These are phyloP conservation scores for Talinum fruticosum DNA, from an alignment of 148 eudicot species.

Conservation along the genomic window DNA sequence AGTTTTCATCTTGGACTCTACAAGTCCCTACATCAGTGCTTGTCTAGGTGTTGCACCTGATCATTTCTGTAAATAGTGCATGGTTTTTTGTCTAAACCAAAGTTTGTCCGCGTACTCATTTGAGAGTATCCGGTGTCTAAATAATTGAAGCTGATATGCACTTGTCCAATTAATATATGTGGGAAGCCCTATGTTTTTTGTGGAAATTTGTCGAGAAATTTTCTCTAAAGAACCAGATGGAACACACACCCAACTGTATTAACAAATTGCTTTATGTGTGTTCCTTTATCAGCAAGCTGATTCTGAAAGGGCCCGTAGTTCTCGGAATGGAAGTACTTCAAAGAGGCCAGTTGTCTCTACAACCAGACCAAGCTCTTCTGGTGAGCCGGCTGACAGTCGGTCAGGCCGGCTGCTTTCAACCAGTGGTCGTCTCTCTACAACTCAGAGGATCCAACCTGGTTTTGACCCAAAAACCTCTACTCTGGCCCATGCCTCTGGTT, in stretches of 20 bases:
- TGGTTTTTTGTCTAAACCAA: not conserved
- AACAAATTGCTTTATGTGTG: not conserved
- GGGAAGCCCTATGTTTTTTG: not conserved
- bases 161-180: not conserved
- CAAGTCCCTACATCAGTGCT: no score
- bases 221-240: not conserved
- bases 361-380: constrained; percentile 84
- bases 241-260: not conserved
- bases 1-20: no score
- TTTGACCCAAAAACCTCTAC: constrained; percentile 76
- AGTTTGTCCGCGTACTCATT: no score
- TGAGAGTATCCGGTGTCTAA: not conserved
- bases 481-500: constrained; percentile 53
- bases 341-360: constrained; percentile 62
- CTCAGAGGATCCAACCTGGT: constrained; percentile 82
- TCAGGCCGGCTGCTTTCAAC: constrained; percentile 55
- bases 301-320: constrained; percentile 58
- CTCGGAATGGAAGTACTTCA: constrained; percentile 68
- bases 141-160: not conserved
- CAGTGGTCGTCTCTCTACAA: constrained; percentile 61
- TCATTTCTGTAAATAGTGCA: no score
- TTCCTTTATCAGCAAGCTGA: constrained; percentile 54
- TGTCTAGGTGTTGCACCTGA: no score
- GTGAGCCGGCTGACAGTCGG: constrained; percentile 70
- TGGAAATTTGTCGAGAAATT: not conserved